Evolutionary conservation across 805 yeast species (phyloP), one percentile per base, ranked within the genome.

Genomic region (Ogataea nitratoaversa): DNA sequence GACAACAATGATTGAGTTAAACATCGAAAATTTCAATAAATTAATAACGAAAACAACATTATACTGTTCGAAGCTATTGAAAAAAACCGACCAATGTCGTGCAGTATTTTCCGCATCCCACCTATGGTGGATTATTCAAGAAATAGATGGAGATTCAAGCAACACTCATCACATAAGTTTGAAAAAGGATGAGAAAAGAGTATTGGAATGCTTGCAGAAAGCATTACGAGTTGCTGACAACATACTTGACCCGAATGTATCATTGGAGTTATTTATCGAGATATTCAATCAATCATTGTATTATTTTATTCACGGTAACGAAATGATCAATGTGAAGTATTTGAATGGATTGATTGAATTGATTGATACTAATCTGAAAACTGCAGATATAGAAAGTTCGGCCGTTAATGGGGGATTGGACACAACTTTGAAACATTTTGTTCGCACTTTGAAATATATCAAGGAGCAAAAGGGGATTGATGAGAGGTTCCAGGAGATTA

Each of bases 21-120:
- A 55, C 33, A 45, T 70, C 34, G 95, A 84, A 24, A 85, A 79
- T 59, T 91, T 86, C 62, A 93, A 88, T 50, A 75, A 79, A 4
- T 68, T 91, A 49, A 88, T 90, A 37, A 84, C 95, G 13, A 84
- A 89, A 59, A 74, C 90, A 34, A 88, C 96, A 1, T 66, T 90
- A 35, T 87, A 88, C 54, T 95, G 95, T 5, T 86, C 95, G 12
- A 87, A 86, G 60, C 70, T 93, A 37, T 70, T 91, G 54, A 88
- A 86, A 60, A 91, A 91, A 60, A 89, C 93, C 27, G 98, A 91
- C 55, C 99, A 93, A 62, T 90, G 97, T 60, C 77, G 97, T 13
- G 82, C 95, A 0, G 95, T 89, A 5, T 87, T 84, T 57, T 63
- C 78, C 37, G 90, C 96, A 32, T 81, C 95, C 1, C 97, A 93